Conservation (phyloP, 78 protist genomes). For the Dictyostelium brefeldianum region DNA sequence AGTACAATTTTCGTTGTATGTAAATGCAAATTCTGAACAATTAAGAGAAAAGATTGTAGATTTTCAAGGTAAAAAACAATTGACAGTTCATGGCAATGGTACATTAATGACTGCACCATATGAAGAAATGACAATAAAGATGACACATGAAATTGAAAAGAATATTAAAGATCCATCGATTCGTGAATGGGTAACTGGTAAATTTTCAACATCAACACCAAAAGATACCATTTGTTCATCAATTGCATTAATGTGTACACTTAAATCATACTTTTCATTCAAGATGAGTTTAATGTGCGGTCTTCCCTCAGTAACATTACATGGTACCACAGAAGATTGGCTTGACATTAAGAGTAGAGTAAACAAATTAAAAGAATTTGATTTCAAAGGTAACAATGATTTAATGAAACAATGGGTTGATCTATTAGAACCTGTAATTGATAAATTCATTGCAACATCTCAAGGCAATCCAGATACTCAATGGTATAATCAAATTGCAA, state of each 20-base stretch:
- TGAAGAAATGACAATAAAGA: neutral
- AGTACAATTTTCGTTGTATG: constrained; percentile 37
- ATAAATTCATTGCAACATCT: constrained; percentile 38
- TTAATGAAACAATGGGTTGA: constrained; percentile 49
- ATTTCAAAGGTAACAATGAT: neutral
- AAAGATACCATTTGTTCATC: constrained; percentile 55
- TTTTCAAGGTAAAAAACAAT: constrained; percentile 70
- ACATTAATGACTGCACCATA: constrained; percentile 38
- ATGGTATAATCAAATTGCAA: constrained; percentile 66
- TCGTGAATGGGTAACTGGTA: constrained; percentile 44
- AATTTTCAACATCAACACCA: constrained; percentile 66
- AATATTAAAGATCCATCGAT: constrained; percentile 79
- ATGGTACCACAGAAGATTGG: constrained; percentile 61
- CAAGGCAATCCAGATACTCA: constrained; percentile 38
- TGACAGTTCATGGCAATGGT: constrained; percentile 16
- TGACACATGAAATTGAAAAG: constrained; percentile 53
- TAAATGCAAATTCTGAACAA: constrained; percentile 65
- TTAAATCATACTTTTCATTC: constrained; percentile 48
- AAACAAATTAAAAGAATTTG: constrained; percentile 44
- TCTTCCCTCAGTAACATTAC: constrained; percentile 65
- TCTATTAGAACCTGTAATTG: constrained; percentile 37
- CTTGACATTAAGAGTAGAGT: constrained; percentile 5
- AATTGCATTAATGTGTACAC: constrained; percentile 58
- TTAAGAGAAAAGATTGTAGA: constrained; percentile 56
- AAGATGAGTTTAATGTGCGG: constrained; percentile 65